Base-by-base conservation (phyloP, 768 basidiomycete genomes). In the Amylocystis lapponica region DNA sequence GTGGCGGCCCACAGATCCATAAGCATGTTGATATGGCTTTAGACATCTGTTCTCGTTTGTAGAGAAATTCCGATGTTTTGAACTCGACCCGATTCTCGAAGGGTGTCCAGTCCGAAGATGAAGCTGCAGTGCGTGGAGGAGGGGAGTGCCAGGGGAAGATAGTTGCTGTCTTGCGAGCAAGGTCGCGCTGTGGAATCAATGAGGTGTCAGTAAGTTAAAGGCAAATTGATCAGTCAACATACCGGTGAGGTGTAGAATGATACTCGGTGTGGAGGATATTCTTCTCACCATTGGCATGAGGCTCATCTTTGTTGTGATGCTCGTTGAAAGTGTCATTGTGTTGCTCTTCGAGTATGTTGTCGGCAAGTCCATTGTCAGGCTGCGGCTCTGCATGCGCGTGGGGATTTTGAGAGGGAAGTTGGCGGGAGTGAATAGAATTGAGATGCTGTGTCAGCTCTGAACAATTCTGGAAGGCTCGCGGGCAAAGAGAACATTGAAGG, bases 61-160 rank as follows among this genome's bases (percentile, higher is more conserved):
- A 64, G 0, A 59, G 32, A 26, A 63, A 52, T 5, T 66, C 55
- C 0, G 60, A 54, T 3, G 51, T 2, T 20, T 51, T 47, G 26
- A 61, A 62, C 31, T 55, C 48, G 4, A 50, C 14, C 3, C 56
- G 45, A 10, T 21, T 39, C 0, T 41, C 6, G 20, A 49, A 62
- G 2, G 60, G 60, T 2, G 30, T 20, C 56, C 56, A 61, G 13
- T 52, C 48, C 9, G 39, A 44, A 14, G 5, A 29, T 2, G 10
- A 3, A 21, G 27, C 4, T 0, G 4, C 22, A 2, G 13, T 21
- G 3, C 23, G 43, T 4, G 46, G 42, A 10, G 42, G 33, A 6
- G 51, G 49, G 33, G 40, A 4, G 39, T 21, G 11, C 25, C 32
- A 21, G 22, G 4, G 27, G 41, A 4, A 53, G 27, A 26, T 29